These are phyloP conservation scores for Aspergillus vadensis DNA, from an alignment of 2,329 filamentous ascomycete genomes.

Conservation along the genomic window DNA sequence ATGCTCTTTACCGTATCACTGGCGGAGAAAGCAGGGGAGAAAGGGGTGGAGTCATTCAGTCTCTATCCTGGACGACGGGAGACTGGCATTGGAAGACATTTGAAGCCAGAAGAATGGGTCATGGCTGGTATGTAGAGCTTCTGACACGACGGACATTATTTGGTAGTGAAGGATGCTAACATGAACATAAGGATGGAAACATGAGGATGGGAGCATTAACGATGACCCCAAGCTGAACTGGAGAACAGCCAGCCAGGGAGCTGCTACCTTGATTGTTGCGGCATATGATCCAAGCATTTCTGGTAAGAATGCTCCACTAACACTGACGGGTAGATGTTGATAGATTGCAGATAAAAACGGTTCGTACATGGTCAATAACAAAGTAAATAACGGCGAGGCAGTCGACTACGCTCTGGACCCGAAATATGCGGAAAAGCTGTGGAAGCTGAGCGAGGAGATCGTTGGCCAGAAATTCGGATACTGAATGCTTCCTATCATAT, in stretches of 20 bases:
- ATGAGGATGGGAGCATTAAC: background rate
- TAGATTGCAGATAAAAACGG: background rate
- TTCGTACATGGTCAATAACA: constrained; percentile 4
- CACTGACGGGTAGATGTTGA: background rate
- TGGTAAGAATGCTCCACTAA: background rate
- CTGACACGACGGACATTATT: too few relatives aligned
- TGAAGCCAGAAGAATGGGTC: constrained; percentile 4
- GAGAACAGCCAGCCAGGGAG: background rate
- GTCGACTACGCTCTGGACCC: background rate
- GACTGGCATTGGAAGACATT: background rate
- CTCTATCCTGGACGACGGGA: constrained; percentile 4
- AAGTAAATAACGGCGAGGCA: background rate
- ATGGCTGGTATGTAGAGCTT: background rate
- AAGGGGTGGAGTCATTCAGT: constrained; percentile 2
- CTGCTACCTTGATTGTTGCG: background rate
- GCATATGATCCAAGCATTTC: background rate
- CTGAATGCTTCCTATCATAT: background rate
- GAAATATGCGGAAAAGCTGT: constrained; percentile 5
- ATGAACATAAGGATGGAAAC: background rate
- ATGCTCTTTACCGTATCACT: constrained; percentile 6
- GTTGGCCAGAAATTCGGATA: background rate
- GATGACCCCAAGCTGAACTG: background rate
- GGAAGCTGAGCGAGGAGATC: constrained; percentile 7
- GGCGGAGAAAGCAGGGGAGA: background rate
- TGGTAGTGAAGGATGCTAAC: background rate